These are phyloP conservation scores for Haplosporangium sp. DNA, from an alignment of 371 early-diverging fungal genomes.

Conservation along the genomic window DNA sequence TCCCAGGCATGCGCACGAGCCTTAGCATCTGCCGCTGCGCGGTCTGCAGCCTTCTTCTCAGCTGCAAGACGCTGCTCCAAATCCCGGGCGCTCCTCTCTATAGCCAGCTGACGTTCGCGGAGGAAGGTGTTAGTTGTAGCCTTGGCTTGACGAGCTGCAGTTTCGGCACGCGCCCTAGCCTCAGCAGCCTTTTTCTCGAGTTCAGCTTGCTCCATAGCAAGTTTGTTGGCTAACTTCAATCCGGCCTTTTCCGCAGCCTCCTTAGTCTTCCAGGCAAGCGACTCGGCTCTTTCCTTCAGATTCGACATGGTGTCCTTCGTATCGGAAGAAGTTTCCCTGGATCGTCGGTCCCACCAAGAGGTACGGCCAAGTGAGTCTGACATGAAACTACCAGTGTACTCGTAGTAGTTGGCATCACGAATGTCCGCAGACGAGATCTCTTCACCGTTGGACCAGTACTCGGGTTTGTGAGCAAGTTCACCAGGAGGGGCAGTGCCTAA, in stretches of 20 bases:
- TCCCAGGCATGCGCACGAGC: slow-evolving; percentile 36
- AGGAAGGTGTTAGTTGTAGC: slow-evolving; percentile 26
- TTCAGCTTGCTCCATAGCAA: slow-evolving; percentile 23
- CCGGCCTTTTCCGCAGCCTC: slow-evolving; percentile 33
- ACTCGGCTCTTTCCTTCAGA: slow-evolving; percentile 35
- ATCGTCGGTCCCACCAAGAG: slow-evolving; percentile 40
- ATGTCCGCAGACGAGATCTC: slow-evolving; percentile 26
- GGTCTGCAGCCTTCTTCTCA: slow-evolving; percentile 31
- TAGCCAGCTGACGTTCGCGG: slow-evolving; percentile 37
- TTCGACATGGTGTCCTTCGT: slow-evolving; percentile 21
- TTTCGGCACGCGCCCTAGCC: slow-evolving; percentile 32
- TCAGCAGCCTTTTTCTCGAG: slow-evolving; percentile 25
- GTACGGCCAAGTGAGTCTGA: slow-evolving; percentile 26
- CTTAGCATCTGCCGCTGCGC: slow-evolving; percentile 29
- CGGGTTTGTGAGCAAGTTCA: slow-evolving; percentile 1
- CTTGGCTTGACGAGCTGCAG: slow-evolving; percentile 37
- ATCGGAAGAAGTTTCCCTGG: background rate
- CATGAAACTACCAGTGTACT: slow-evolving; percentile 34
- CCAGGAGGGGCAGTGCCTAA: too few relatives aligned
- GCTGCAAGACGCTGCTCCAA: slow-evolving; percentile 33
- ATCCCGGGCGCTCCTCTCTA: slow-evolving; percentile 41
- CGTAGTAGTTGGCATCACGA: slow-evolving; percentile 42
- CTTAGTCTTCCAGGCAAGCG: slow-evolving; percentile 44
- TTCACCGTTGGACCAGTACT: slow-evolving; percentile 38
- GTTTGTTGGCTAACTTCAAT: slow-evolving; percentile 27